Base-by-base conservation (phyloP, 2,329 filamentous ascomycete species). In the Neonectria neomacrospora region DNA sequence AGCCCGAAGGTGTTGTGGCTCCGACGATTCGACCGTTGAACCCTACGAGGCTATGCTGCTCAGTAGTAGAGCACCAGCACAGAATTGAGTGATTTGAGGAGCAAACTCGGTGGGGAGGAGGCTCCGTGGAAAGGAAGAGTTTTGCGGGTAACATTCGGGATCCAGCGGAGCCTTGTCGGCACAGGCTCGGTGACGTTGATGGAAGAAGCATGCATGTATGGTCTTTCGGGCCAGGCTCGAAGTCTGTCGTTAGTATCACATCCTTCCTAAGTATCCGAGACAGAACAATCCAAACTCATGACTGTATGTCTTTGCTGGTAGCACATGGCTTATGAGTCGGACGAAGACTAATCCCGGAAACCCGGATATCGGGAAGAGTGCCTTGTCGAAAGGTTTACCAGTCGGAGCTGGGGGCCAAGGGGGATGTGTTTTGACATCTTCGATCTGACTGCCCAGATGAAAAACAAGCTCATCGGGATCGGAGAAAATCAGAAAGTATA, bases 71-170 rank as follows among this genome's bases (percentile, higher is more conserved):
- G 44, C 32, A 30, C 44, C 45, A 58, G 58, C 51, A 41, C 39
- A 58, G 34, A 14, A 37, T 37, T 37, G 34, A 37, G 34, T 37
- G 18, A 63, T 61, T 61, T 37, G 63, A 60, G 65, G 63, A 63
- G 63, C 58, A 58, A 30, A 69, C 68, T 73, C 70, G 71, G 71
- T 73, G 71, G 60, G 72, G 70, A 74, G 72, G 65, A 67, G 63
- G 65, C 65, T 66, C 70, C 54, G 58, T 54, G 62, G 53, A 61
- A 42, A 26, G n/a, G 26, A 26, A 26, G 42, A 59, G n/a, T 16
- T 48, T 28, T 54, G 41, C 32, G 32, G 30, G 53, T 4, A 41
- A 37, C 16, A 14, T 23, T 39, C n/a, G 11, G 42, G 30, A 39
- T 53, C 37, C 20, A 45, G 30, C 48, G 37, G 45, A 26, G 20